Percentiles rank a stretch among this genome's conserved stretches.
Conservation (phyloP, 208 protist genomes). For the Tetramitus jugosus region DNA sequence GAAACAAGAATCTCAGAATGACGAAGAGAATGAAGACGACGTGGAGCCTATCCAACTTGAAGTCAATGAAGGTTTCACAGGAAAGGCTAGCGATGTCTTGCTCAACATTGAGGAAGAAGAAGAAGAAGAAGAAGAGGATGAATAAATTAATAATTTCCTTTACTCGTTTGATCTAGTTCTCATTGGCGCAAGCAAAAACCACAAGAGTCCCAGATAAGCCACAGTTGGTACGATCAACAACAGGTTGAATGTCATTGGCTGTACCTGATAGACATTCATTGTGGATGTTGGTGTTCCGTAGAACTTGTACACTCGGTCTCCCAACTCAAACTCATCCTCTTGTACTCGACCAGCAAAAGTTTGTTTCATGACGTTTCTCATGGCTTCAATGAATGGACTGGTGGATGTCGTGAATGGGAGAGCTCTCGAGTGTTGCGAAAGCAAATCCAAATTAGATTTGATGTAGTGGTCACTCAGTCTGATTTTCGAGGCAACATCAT, state of each 20-base stretch:
- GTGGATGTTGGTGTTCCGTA: not conserved
- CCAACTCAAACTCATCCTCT: not conserved
- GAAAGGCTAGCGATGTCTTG: too few species aligned
- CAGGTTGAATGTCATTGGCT: constrained; percentile 1
- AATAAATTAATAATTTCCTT: too few species aligned
- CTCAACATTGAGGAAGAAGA: too few species aligned
- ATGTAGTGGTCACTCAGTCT: not conserved
- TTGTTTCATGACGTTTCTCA: not conserved
- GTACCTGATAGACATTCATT: not conserved
- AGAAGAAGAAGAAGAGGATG: too few species aligned
- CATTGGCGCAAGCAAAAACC: too few species aligned
- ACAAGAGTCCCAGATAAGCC: not conserved
- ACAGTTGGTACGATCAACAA: not conserved
- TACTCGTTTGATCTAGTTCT: too few species aligned
- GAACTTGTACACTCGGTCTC: not conserved
- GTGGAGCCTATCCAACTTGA: too few species aligned
- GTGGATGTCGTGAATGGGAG: not conserved
- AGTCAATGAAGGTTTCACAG: too few species aligned
- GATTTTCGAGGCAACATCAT: not conserved
- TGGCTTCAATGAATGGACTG: not conserved
- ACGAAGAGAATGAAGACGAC: constrained; percentile 22
- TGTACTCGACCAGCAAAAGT: not conserved
- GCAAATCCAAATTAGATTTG: not conserved
- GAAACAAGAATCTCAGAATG: constrained; percentile 27
- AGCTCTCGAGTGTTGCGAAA: not conserved